These are phyloP conservation scores for Sarocladium strictum DNA, from an alignment of 2,329 filamentous ascomycete species.

Conservation along the genomic window DNA sequence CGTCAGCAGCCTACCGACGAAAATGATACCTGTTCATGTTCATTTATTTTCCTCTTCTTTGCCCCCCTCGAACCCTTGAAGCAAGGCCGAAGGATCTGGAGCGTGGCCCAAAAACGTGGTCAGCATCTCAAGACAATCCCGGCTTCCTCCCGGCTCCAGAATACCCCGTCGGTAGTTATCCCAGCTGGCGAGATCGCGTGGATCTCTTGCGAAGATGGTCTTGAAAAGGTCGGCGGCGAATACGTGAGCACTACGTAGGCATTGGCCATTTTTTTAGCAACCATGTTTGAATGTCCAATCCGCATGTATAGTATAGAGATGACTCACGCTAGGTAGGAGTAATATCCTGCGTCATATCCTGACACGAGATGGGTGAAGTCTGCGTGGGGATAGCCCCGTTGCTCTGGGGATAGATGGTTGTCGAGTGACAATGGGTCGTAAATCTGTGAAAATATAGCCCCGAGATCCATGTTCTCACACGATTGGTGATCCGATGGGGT, in stretches of 20 bases:
- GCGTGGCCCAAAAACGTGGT: conserved; percentile 17
- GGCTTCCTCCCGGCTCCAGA: conserved; percentile 18
- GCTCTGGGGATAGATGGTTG: neutral
- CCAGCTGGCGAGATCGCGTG: conserved; percentile 15
- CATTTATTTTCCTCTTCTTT: neutral
- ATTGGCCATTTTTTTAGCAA: too few relatives aligned
- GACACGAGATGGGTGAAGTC: conserved; percentile 18
- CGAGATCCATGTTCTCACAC: neutral
- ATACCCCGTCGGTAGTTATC: conserved; percentile 15
- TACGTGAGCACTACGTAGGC: conserved; percentile 11
- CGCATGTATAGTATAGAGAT: conserved; percentile 9
- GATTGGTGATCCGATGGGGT: neutral
- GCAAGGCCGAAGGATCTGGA: conserved; percentile 10
- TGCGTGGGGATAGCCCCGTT: conserved; percentile 13
- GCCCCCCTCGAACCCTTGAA: neutral
- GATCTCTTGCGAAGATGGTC: conserved; percentile 16
- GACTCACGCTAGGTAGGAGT: conserved; percentile 17
- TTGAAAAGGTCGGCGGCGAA: conserved; percentile 21
- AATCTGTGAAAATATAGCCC: neutral
- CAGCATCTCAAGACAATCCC: conserved; percentile 17
- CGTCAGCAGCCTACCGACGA: neutral
- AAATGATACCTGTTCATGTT: neutral
- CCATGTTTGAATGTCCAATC: too few relatives aligned
- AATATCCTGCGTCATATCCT: conserved; percentile 22
- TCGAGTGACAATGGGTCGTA: neutral